Evolutionary conservation across 345 rosid genomes (phyloP).

Genomic region (Citrus glauca): DNA sequence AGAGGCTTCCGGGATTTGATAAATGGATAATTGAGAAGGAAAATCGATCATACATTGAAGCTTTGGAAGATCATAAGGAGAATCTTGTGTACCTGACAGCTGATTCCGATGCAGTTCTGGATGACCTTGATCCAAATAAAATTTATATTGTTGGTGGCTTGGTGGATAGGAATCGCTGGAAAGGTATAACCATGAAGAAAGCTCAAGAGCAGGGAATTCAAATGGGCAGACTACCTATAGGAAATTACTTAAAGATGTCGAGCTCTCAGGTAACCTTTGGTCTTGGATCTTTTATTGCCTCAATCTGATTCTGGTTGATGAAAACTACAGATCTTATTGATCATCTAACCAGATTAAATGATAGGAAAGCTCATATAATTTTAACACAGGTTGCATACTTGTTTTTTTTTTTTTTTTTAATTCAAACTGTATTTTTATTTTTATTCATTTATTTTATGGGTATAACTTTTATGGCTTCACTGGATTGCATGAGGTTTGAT

Average conservation of each 20-base stretch:
- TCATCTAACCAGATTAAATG: neutral
- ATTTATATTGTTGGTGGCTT: conserved; percentile 80
- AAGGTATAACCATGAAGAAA: conserved; percentile 86
- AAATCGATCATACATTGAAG: conserved; percentile 57
- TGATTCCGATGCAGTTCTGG: conserved; percentile 69
- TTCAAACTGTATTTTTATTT: neutral
- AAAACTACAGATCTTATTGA: neutral
- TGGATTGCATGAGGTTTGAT: neutral
- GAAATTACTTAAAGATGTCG: conserved; percentile 86
- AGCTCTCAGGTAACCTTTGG: conserved; percentile 72
- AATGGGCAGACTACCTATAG: conserved; percentile 84
- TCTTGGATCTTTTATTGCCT: neutral
- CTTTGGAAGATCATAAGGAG: conserved; percentile 61
- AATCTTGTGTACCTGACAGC: conserved; percentile 85
- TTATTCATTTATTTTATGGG: too few relatives aligned
- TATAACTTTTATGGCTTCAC: too few relatives aligned
- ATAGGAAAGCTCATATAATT: neutral
- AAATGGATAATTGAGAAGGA: conserved; percentile 95
- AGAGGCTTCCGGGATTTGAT: conserved; percentile 75
- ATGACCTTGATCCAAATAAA: conserved; percentile 55
- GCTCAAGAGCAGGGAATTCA: conserved; percentile 87
- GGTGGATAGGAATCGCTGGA: conserved; percentile 92
- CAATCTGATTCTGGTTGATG: neutral
- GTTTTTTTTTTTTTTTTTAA: neutral
- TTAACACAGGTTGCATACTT: neutral